phyloP scores from a whole-genome alignment of 768 basidiomycete species.

The Sporobolomyces roseus region DNA sequence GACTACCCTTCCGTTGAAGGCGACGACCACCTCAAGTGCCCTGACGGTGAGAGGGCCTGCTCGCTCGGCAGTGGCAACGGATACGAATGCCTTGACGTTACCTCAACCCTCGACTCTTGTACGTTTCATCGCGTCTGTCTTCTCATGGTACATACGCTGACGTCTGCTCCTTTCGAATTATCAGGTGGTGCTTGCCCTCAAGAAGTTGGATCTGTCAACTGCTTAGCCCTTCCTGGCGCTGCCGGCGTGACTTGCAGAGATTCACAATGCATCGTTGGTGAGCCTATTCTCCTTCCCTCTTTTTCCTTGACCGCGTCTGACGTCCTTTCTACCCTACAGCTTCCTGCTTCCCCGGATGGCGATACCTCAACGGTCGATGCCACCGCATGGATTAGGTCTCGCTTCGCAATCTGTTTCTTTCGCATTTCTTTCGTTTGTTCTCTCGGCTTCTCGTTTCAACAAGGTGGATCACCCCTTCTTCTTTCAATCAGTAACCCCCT shows the following conservation, averaged over 20 bases:
- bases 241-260: conserved; percentile 15
- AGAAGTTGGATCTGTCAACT: neutral
- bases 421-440: neutral
- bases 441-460: neutral
- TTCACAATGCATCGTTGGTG: conserved; percentile 6
- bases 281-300: neutral
- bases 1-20: conserved; percentile 7
- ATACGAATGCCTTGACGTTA: conserved; percentile 24
- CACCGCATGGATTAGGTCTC: conserved; percentile 11
- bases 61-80: conserved; percentile 1
- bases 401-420: neutral
- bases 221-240: conserved; percentile 13
- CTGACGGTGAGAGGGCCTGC: conserved; percentile 25
- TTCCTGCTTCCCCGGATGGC: conserved; percentile 20
- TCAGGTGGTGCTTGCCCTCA: conserved; percentile 29
- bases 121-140: neutral
- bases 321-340: conserved; percentile 1
- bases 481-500: too few relatives aligned
- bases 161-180: neutral
- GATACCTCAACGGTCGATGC: conserved; percentile 21
- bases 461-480: neutral
- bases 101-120: conserved; percentile 23
- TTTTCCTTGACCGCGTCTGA: neutral
- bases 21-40: conserved; percentile 16
- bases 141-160: neutral